These are phyloP conservation scores for Akanthomyces uredinophilus DNA, from an alignment of 2,329 filamentous ascomycete species.

Conservation along the genomic window DNA sequence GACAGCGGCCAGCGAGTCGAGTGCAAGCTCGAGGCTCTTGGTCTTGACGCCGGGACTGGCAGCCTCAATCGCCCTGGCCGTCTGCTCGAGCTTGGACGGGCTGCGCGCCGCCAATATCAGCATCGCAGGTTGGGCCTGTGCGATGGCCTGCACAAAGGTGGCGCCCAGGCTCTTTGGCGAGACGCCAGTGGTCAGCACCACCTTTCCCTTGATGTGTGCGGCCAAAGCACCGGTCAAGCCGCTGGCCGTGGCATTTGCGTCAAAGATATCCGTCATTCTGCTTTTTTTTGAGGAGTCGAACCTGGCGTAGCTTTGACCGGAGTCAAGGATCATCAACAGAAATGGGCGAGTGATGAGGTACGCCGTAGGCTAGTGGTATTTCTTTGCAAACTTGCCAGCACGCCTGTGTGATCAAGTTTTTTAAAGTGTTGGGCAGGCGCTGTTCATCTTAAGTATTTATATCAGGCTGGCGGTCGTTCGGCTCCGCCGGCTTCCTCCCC, in stretches of 20 bases:
- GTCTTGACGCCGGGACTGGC: slow-evolving; percentile 27
- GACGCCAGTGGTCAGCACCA: slow-evolving; percentile 32
- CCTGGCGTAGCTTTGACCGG: no score
- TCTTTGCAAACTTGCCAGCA: no score
- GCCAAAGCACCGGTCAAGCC: neutral
- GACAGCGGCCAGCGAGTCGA: slow-evolving; percentile 35
- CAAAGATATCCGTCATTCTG: no score
- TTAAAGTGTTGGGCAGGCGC: no score
- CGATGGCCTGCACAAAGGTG: slow-evolving; percentile 28
- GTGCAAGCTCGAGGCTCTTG: slow-evolving; percentile 33
- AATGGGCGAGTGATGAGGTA: no score
- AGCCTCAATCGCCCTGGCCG: slow-evolving; percentile 27
- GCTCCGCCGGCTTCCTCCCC: no score
- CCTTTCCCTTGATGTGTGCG: slow-evolving; percentile 25
- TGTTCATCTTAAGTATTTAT: no score
- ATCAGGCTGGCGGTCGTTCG: no score
- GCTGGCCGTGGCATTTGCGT: neutral
- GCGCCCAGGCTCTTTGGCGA: slow-evolving; percentile 30
- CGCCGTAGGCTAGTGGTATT: no score
- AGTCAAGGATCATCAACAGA: no score
- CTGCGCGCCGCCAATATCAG: slow-evolving; percentile 39
- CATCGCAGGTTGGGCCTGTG: slow-evolving; percentile 29
- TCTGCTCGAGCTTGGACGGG: slow-evolving; percentile 30
- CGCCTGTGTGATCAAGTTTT: no score
- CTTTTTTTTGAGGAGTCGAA: no score